Evolutionary conservation across 2,329 filamentous ascomycete species (phyloP), one percentile per base, ranked within the genome.

Genomic region (Diaporthe nobilis): DNA sequence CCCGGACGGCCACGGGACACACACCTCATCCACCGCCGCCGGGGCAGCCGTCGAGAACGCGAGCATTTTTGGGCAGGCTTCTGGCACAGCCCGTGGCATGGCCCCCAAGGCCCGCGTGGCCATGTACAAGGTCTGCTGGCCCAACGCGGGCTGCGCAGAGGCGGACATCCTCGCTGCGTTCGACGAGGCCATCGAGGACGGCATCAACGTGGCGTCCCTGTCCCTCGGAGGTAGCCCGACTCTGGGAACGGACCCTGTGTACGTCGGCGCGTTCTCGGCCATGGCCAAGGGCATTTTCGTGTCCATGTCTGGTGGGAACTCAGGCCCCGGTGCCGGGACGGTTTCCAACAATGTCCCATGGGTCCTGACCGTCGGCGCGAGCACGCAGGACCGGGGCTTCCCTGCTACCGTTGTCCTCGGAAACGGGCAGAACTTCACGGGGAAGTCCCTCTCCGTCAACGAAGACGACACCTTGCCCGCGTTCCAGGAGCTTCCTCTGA

Each of bases 81-180:
- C 57, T 6, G 71, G 71, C 12, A 73, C 55, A 4, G 71, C 71
- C 17, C 57, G 71, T 17, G 71, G 71, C 20, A 61, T 73, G 71
- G 71, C 71, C 9, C 6, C 57, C 34, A 61, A 31, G 20, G 71
- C 71, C 0, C 57, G 71, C 22, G 10, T 73, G 22, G 71, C 71
- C 0, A 65, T 73, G 44, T 73, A 73, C 22, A 73, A 73, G 47
- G 71, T 73, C 28, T 73, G 71, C 42, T 73, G 44, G 39, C 47
- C 47, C 15, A 10, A 65, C 3, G 44, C 7, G 2, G 71, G 71
- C 1, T 73, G 71, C 3, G 42, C 42, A 3, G 31, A n/a, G 34
- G 44, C 44, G 20, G 71, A 73, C 9, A 55, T 73, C 6, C 55
- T 73, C 13, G 71, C 71, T 8, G 71, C 55, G 2, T 34, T 65